These are phyloP conservation scores for Sambucus nigra DNA, from an alignment of 129 eudicot species.

Conservation along the genomic window DNA sequence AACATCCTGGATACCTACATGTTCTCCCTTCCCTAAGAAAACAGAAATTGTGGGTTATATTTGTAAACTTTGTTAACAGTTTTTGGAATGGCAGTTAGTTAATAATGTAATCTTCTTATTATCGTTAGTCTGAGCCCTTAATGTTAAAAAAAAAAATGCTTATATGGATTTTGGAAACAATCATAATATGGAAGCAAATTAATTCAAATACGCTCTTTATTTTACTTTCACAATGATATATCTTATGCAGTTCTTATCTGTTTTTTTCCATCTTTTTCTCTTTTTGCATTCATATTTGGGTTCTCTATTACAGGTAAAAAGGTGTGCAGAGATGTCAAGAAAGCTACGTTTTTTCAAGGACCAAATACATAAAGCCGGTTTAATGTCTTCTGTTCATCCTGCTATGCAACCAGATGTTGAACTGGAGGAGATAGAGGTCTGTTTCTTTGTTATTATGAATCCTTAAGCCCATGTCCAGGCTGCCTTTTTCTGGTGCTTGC, in stretches of 20 bases:
- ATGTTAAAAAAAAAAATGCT: no score
- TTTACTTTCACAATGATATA: no score
- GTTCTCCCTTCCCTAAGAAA: neutral
- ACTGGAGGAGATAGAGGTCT: slow-evolving; percentile 87
- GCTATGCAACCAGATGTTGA: slow-evolving; percentile 64
- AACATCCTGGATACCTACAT: neutral
- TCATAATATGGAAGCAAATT: no score
- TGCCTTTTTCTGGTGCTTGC: neutral
- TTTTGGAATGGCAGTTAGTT: no score
- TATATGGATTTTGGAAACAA: no score
- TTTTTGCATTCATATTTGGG: neutral
- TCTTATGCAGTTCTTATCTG: neutral
- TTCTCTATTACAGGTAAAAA: slow-evolving; percentile 49
- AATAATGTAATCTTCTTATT: no score
- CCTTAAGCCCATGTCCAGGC: neutral
- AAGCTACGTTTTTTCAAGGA: slow-evolving; percentile 85
- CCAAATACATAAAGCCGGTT: slow-evolving; percentile 82
- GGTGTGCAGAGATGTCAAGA: slow-evolving; percentile 99
- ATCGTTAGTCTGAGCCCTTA: no score
- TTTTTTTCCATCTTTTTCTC: slow-evolving; percentile 5
- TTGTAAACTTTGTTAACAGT: no score
- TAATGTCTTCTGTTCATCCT: slow-evolving; percentile 48
- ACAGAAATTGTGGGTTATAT: neutral
- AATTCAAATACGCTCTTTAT: neutral
- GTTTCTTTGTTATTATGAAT: slow-evolving; percentile 5